phyloP scores from a whole-genome alignment of 2,329 filamentous ascomycete genomes.

The Fusarium falciforme region DNA sequence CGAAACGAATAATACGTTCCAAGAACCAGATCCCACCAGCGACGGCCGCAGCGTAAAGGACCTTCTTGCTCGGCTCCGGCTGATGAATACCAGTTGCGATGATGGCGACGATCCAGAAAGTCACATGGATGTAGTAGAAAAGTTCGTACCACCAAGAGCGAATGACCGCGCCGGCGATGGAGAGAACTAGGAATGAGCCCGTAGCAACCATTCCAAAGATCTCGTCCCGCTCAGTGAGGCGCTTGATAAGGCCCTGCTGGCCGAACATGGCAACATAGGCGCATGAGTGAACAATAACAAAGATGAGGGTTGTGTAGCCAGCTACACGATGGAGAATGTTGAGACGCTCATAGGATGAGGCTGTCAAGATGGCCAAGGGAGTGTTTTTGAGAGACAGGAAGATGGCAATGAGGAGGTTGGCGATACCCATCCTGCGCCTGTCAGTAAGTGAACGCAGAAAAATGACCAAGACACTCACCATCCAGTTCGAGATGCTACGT shows the following conservation, averaged over 20 bases:
- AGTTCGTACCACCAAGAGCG: slow-evolving; percentile 64
- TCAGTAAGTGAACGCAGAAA: neutral
- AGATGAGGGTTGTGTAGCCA: slow-evolving; percentile 61
- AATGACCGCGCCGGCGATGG: slow-evolving; percentile 56
- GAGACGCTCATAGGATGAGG: slow-evolving; percentile 68
- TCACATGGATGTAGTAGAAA: slow-evolving; percentile 65
- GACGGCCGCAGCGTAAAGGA: slow-evolving; percentile 56
- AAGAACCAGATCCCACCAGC: slow-evolving; percentile 60
- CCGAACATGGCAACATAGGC: slow-evolving; percentile 58
- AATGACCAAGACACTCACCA: slow-evolving; percentile 46
- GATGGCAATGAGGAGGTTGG: slow-evolving; percentile 63
- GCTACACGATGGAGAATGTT: slow-evolving; percentile 67
- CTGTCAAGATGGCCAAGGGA: slow-evolving; percentile 63
- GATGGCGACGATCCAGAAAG: slow-evolving; percentile 61
- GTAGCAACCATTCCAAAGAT: slow-evolving; percentile 63
- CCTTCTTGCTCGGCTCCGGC: slow-evolving; percentile 56
- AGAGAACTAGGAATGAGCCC: slow-evolving; percentile 57
- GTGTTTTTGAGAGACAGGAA: slow-evolving; percentile 70
- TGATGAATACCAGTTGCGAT: slow-evolving; percentile 64
- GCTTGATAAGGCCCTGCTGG: slow-evolving; percentile 35
- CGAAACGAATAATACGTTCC: slow-evolving; percentile 62
- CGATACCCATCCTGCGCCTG: slow-evolving; percentile 51
- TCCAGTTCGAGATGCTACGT: slow-evolving; percentile 52
- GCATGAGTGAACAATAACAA: slow-evolving; percentile 59
- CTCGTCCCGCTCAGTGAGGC: slow-evolving; percentile 52